Percentiles rank a stretch among this genome's conserved stretches.
Conservation (phyloP, 148 eudicot species). For the Dysphania ambrosioides region DNA sequence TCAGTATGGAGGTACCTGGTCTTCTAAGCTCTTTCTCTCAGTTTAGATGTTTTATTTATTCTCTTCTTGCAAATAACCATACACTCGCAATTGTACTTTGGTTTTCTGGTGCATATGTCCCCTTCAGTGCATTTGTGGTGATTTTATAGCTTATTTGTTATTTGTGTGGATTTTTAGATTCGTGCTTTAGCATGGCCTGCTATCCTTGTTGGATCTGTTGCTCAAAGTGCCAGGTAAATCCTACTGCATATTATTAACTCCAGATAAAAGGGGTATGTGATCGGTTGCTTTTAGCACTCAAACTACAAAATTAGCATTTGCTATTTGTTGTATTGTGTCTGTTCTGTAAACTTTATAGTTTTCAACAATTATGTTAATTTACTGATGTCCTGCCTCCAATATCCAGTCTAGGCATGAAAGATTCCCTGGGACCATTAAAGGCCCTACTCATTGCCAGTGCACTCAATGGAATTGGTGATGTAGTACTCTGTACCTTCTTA, state of each 20-base stretch:
- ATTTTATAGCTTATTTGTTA: background rate
- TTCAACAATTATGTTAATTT: background rate
- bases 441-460: constrained; percentile 84
- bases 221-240: constrained; percentile 92
- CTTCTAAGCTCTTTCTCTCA: background rate
- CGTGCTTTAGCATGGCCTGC: constrained; percentile 99
- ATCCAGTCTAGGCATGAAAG: constrained; percentile 94
- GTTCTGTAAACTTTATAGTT: background rate
- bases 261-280: background rate
- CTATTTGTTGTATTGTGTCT: background rate
- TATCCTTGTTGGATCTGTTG: constrained; percentile 81
- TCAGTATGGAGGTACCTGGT: background rate
- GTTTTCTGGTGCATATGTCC: background rate
- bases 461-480: constrained; percentile 70
- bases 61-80: background rate
- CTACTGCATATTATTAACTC: background rate
- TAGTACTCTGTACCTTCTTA: constrained; percentile 60
- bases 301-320: background rate
- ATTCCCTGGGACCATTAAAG: constrained; percentile 95
- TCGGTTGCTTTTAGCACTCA: background rate
- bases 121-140: constrained; percentile 4
- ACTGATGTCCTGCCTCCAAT: constrained; percentile 12
- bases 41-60: background rate
- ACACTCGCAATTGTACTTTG: background rate
- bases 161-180: constrained; percentile 44